Evolutionary conservation across 2,329 filamentous ascomycete genomes (phyloP).

Genomic region (Diaporthe sp.): DNA sequence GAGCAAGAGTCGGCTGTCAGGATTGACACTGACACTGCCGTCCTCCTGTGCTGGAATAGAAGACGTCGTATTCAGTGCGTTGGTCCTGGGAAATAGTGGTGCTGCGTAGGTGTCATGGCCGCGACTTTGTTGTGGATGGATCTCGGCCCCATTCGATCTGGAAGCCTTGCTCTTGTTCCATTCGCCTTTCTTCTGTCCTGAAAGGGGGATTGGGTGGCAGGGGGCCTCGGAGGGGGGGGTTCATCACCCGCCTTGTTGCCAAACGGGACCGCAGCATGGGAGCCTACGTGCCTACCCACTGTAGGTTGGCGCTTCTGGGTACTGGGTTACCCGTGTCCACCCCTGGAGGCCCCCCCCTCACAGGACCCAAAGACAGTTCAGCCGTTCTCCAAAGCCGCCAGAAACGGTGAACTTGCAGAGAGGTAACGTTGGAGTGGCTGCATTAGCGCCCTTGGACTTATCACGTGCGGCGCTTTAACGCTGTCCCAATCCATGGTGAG

Average conservation of each 20-base stretch:
- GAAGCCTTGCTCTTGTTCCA: slow-evolving; percentile 22
- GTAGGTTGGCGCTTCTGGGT: neutral
- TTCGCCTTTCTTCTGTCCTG: slow-evolving; percentile 13
- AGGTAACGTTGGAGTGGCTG: slow-evolving; percentile 10
- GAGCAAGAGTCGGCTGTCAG: neutral
- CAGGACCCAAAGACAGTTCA: neutral
- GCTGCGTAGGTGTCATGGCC: neutral
- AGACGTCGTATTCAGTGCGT: neutral
- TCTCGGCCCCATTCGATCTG: slow-evolving; percentile 16
- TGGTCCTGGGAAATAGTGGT: neutral
- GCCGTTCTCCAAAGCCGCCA: neutral
- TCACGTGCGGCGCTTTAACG: slow-evolving; percentile 10
- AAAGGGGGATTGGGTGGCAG: slow-evolving; percentile 5
- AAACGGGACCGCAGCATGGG: neutral
- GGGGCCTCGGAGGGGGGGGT: neutral
- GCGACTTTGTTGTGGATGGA: slow-evolving; percentile 10
- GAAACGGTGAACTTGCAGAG: slow-evolving; percentile 7
- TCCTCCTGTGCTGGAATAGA: neutral
- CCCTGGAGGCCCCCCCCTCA: slow-evolving; percentile 6
- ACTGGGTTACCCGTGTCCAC: neutral
- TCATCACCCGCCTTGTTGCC: neutral
- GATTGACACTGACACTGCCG: neutral
- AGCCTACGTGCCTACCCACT: neutral
- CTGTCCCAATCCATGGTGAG: slow-evolving; percentile 3
- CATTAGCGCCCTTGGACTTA: slow-evolving; percentile 16